A percentile compares a stretch with the other conserved stretches of the same genome.
These are phyloP conservation scores for Ceriops decandra DNA, from an alignment of 345 rosid genomes.

Conservation along the genomic window DNA sequence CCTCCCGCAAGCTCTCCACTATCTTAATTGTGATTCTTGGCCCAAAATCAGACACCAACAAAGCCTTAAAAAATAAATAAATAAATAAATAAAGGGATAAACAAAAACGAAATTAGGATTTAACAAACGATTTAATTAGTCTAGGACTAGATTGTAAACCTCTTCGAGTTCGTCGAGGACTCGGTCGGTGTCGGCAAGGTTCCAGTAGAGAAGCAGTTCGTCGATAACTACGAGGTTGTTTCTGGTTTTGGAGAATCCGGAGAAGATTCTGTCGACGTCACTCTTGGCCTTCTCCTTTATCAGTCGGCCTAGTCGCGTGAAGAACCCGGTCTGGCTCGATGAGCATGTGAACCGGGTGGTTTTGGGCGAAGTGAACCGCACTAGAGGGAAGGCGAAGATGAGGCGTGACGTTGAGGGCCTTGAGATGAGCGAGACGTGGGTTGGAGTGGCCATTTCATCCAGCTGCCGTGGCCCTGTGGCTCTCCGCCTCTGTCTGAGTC, in stretches of 20 bases:
- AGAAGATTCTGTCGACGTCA: slow-evolving; percentile 85
- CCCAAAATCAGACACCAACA: slow-evolving; percentile 91
- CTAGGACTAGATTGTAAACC: slow-evolving; percentile 30
- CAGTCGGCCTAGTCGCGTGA: slow-evolving; percentile 78
- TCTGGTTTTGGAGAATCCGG: slow-evolving; percentile 91
- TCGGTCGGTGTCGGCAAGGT: slow-evolving; percentile 85
- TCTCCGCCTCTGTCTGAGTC: neutral
- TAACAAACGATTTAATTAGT: neutral
- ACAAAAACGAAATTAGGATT: neutral
- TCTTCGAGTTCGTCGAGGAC: slow-evolving; percentile 94
- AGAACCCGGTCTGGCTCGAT: slow-evolving; percentile 83
- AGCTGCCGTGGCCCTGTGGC: neutral
- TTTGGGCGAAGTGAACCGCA: slow-evolving; percentile 2
- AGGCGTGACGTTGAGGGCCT: slow-evolving; percentile 22
- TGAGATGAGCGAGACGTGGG: slow-evolving; percentile 45
- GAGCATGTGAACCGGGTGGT: slow-evolving; percentile 47
- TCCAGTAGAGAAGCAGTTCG: slow-evolving; percentile 91
- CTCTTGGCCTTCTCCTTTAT: slow-evolving; percentile 90
- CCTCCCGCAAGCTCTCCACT: slow-evolving; percentile 79
- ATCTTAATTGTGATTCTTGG: slow-evolving; percentile 83
- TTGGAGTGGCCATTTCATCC: slow-evolving; percentile 44
- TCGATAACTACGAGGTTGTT: slow-evolving; percentile 89
- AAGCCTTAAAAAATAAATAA: slow-evolving; percentile 34
- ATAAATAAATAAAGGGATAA: neutral
- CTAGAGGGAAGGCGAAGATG: slow-evolving; percentile 20